phyloP scores from a whole-genome alignment of 2,329 filamentous ascomycete genomes.

The Parascedosporium putredinis region DNA sequence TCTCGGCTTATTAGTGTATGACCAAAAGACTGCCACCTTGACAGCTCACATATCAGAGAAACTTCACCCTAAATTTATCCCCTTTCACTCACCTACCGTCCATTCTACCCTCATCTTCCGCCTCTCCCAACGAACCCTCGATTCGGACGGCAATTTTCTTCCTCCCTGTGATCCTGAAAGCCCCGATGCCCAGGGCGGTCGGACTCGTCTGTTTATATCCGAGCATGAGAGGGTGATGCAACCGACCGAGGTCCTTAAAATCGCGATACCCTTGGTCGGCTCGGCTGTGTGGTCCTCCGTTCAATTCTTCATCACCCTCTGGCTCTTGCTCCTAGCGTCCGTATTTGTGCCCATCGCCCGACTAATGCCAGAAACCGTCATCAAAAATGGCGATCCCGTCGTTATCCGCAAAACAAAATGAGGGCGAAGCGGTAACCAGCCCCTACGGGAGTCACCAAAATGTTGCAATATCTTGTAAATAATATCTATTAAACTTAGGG shows the following conservation, averaged over 20 bases:
- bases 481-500: too few relatives aligned
- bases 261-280: neutral
- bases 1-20: conserved; percentile 2
- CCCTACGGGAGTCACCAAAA: too few relatives aligned
- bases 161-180: neutral
- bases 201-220: neutral
- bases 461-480: too few relatives aligned
- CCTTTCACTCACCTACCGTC: conserved; percentile 4
- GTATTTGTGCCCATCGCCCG: conserved; percentile 2
- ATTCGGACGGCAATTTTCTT: neutral
- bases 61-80: neutral
- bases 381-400: conserved; percentile 3
- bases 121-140: conserved; percentile 4
- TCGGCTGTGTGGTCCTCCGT: neutral
- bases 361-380: conserved; percentile 2
- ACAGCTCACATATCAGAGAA: conserved; percentile 2
- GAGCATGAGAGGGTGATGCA: conserved; percentile 1
- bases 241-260: conserved; percentile 1
- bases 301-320: neutral
- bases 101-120: conserved; percentile 3
- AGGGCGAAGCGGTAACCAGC: too few relatives aligned
- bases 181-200: neutral
- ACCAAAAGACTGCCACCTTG: conserved; percentile 2
- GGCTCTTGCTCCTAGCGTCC: neutral
- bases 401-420: neutral